These are phyloP conservation scores for Albatrellus sp. DNA, from an alignment of 1,284 basidiomycete species.

Conservation along the genomic window DNA sequence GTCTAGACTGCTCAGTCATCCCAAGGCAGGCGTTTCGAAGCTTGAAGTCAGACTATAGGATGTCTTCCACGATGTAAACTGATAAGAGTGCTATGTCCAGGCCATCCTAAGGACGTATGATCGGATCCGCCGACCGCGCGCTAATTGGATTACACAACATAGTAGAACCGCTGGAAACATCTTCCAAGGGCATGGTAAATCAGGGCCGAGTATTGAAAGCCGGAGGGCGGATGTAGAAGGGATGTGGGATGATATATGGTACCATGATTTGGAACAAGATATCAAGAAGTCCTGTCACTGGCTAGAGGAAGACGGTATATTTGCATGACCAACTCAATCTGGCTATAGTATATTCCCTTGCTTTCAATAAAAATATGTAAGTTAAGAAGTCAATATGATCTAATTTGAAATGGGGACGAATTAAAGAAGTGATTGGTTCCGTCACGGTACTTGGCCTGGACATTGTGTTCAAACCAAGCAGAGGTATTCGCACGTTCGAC, in stretches of 20 bases:
- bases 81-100: slow-evolving; percentile 15
- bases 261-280: slow-evolving; percentile 30
- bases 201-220: slow-evolving; percentile 12
- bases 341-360: slow-evolving; percentile 33
- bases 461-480: slow-evolving; percentile 17
- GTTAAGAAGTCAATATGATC: no score
- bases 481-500: slow-evolving; percentile 12
- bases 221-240: slow-evolving; percentile 19
- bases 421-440: no score
- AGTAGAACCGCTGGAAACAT: slow-evolving; percentile 26
- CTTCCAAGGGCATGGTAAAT: slow-evolving; percentile 16
- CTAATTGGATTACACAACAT: slow-evolving; percentile 29
- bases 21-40: slow-evolving; percentile 7
- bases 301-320: slow-evolving; percentile 16
- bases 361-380: no score
- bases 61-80: no score
- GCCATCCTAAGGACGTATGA: slow-evolving; percentile 32
- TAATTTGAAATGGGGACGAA: no score
- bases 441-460: no score
- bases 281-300: slow-evolving; percentile 16
- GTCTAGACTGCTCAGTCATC: slow-evolving; percentile 33
- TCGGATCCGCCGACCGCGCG: slow-evolving; percentile 28
- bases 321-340: neutral
- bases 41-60: slow-evolving; percentile 26
- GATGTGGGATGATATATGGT: slow-evolving; percentile 37